These are phyloP conservation scores for Paramecium sexaurelia DNA, from an alignment of 73 alveolate genomes.

Conservation along the genomic window DNA sequence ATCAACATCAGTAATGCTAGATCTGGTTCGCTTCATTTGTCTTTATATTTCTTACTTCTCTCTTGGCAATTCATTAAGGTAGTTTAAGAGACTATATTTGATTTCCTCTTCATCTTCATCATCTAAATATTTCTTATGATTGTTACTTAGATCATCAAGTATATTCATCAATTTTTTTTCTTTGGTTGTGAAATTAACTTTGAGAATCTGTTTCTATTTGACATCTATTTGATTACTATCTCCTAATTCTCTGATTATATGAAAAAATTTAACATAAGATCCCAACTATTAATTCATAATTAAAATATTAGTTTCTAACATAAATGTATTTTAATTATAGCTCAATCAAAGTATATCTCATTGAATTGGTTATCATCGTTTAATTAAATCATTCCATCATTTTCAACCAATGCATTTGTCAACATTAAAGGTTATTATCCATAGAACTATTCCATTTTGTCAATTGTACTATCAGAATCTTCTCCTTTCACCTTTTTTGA, in stretches of 20 bases:
- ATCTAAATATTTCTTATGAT: not conserved
- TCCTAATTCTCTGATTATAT: conserved; percentile 2
- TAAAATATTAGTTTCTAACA: not conserved
- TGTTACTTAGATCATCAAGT: not conserved
- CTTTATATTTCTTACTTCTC: not conserved
- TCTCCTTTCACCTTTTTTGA: not conserved
- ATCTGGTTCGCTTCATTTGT: not conserved
- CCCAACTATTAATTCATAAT: conserved; percentile 47
- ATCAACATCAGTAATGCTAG: conserved; percentile 54
- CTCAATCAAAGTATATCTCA: not conserved
- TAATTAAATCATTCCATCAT: not conserved
- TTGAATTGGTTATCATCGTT: not conserved
- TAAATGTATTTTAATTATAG: not conserved
- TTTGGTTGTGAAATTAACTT: conserved; percentile 43
- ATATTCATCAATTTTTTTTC: conserved; percentile 33
- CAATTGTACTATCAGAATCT: conserved; percentile 28
- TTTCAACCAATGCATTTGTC: not conserved
- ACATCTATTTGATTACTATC: not conserved
- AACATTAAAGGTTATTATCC: not conserved
- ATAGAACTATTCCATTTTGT: not conserved
- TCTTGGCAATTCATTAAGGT: not conserved
- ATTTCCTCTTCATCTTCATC: conserved; percentile 58
- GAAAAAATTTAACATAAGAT: conserved; percentile 52
- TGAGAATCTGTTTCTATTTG: not conserved
- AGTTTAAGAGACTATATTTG: conserved; percentile 13